These are phyloP conservation scores for Phaeosphaeriaceae sp. DNA, from an alignment of 2,329 filamentous ascomycete genomes.

Conservation along the genomic window DNA sequence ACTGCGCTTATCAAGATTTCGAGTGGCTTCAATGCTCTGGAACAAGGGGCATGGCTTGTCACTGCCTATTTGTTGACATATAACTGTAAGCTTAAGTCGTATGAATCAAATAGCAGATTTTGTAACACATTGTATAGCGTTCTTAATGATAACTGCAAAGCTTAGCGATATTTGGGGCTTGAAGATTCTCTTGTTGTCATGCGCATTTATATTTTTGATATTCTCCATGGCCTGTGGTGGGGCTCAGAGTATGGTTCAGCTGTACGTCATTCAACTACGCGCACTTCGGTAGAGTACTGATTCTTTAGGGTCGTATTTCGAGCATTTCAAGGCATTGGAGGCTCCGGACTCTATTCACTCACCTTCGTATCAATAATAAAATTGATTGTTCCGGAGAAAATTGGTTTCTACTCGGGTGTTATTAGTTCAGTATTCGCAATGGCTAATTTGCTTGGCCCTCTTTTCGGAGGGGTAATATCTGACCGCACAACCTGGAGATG, in stretches of 20 bases:
- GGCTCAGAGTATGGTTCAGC: slow-evolving; percentile 37
- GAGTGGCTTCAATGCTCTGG: slow-evolving; percentile 32
- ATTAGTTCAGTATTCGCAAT: slow-evolving; percentile 50
- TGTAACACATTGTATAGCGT: slow-evolving; percentile 24
- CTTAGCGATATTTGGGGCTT: slow-evolving; percentile 41
- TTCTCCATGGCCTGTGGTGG: slow-evolving; percentile 42
- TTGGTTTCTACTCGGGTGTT: slow-evolving; percentile 44
- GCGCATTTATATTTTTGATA: slow-evolving; percentile 33
- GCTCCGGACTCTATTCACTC: slow-evolving; percentile 57
- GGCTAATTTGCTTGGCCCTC: slow-evolving; percentile 51
- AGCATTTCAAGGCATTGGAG: slow-evolving; percentile 55
- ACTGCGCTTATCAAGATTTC: slow-evolving; percentile 41
- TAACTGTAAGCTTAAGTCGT: slow-evolving; percentile 35
- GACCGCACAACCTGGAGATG: slow-evolving; percentile 53
- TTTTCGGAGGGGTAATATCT: slow-evolving; percentile 54
- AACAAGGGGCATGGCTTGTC: slow-evolving; percentile 40
- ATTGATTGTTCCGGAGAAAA: slow-evolving; percentile 35
- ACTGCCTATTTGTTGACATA: slow-evolving; percentile 43
- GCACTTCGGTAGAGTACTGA: slow-evolving; percentile 7
- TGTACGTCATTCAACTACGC: slow-evolving; percentile 16
- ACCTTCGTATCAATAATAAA: slow-evolving; percentile 44
- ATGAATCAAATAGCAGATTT: no score
- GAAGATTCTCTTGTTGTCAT: slow-evolving; percentile 29
- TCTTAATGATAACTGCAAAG: slow-evolving; percentile 44
- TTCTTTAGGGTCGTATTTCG: slow-evolving; percentile 44